A percentile compares a stretch with the other conserved stretches of the same genome.
Conservation (phyloP, 345 rosid genomes). For the Bretschneidera sinensis region DNA sequence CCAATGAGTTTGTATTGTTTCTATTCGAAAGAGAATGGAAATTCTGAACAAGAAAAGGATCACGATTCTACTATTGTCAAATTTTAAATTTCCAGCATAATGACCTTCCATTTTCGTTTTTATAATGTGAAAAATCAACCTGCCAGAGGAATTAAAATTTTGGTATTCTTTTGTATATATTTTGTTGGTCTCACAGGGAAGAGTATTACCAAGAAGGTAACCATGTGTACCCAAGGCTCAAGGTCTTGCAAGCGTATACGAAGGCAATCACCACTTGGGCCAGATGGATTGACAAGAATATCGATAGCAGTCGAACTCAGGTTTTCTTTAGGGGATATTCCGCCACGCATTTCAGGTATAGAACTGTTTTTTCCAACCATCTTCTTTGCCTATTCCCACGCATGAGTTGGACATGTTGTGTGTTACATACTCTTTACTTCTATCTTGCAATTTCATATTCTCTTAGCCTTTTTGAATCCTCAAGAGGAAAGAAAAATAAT, state of each 20-base stretch:
- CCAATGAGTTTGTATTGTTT: no score
- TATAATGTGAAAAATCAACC: no score
- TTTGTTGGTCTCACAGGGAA: slow-evolving; percentile 43
- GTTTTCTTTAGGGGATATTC: slow-evolving; percentile 82
- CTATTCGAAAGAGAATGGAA: no score
- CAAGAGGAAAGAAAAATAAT: no score
- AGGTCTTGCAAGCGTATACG: slow-evolving; percentile 72
- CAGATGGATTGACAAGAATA: slow-evolving; percentile 73
- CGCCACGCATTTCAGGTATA: slow-evolving; percentile 75
- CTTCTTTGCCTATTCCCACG: not conserved
- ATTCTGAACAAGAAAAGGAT: no score
- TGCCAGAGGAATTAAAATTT: not conserved
- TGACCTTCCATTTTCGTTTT: not conserved
- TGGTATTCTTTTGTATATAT: not conserved
- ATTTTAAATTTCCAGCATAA: no score
- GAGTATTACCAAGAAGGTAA: slow-evolving; percentile 88
- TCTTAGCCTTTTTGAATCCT: no score
- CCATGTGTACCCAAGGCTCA: slow-evolving; percentile 61
- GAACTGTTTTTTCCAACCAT: no score
- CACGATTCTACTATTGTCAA: no score
- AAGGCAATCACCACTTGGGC: slow-evolving; percentile 85
- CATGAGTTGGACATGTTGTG: no score
- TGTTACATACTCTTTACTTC: no score
- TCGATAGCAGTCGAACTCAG: slow-evolving; percentile 42
- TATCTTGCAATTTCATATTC: no score